Evolutionary conservation across 257 asterid species (phyloP).

Genomic region (Paraleonurus japonicus): DNA sequence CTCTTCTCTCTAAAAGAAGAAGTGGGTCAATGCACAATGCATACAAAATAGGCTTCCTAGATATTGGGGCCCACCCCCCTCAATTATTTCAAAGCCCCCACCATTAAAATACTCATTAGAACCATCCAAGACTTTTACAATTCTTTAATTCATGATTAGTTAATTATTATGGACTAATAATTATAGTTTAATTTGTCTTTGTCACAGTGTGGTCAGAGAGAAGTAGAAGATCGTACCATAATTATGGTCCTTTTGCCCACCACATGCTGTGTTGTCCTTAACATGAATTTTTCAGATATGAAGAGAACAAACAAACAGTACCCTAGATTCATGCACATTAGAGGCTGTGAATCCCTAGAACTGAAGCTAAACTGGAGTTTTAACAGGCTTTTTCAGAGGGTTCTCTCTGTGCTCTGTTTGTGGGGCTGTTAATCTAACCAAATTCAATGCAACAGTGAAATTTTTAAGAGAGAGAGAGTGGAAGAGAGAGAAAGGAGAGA

Average conservation of each 20-base stretch:
- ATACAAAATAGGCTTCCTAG: constrained; percentile 51
- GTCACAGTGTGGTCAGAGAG: too few species aligned
- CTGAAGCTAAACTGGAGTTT: constrained; percentile 55
- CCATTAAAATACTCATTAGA: constrained; percentile 40
- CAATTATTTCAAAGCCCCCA: constrained; percentile 49
- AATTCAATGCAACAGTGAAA: constrained; percentile 30
- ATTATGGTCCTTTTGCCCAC: constrained; percentile 40
- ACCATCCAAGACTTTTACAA: constrained; percentile 35
- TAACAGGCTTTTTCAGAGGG: constrained; percentile 49
- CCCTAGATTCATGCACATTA: constrained; percentile 6
- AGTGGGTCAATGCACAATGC: constrained; percentile 55
- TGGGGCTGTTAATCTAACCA: constrained; percentile 42
- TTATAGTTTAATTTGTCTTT: too few species aligned
- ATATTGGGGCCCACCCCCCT: constrained; percentile 31
- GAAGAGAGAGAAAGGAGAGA: constrained; percentile 24
- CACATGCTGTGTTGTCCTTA: constrained; percentile 35
- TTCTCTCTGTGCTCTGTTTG: constrained; percentile 11
- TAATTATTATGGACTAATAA: not conserved
- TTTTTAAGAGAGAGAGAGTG: constrained; percentile 21
- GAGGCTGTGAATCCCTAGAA: constrained; percentile 51
- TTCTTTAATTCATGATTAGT: constrained; percentile 15
- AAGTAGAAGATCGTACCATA: too few species aligned
- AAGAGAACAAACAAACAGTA: not conserved
- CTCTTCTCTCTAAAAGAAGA: constrained; percentile 28
- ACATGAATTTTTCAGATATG: too few species aligned